Conservation (phyloP, 192 early-diverging fungal genomes). For the Podila clonocystis region DNA sequence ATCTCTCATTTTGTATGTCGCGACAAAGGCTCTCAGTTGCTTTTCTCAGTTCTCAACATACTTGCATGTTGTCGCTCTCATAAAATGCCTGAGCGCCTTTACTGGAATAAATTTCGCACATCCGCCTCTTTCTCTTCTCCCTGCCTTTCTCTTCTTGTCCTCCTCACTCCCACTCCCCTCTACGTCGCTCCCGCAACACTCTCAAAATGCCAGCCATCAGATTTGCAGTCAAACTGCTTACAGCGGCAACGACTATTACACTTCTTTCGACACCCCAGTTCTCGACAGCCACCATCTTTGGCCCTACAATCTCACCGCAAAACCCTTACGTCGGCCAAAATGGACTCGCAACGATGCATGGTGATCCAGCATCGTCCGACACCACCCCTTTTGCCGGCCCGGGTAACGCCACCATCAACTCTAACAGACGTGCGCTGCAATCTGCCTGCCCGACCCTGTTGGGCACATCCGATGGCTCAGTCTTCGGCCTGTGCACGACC, state of each 20-base stretch:
- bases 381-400: constrained; percentile 35
- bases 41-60: neutral
- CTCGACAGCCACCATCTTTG: constrained; percentile 20
- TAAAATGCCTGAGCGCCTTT: constrained; percentile 6
- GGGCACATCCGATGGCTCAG: constrained; percentile 22
- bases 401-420: constrained; percentile 21
- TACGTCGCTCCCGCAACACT: neutral
- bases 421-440: constrained; percentile 19
- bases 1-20: constrained; percentile 14
- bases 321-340: constrained; percentile 25
- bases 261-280: constrained; percentile 16
- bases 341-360: constrained; percentile 32
- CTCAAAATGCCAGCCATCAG: constrained; percentile 20
- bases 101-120: constrained; percentile 15
- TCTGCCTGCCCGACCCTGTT: constrained; percentile 33
- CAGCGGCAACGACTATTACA: constrained; percentile 11
- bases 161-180: constrained; percentile 4
- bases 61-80: constrained; percentile 1
- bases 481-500: constrained; percentile 31
- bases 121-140: neutral
- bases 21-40: neutral
- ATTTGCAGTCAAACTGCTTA: constrained; percentile 12
- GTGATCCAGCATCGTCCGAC: constrained; percentile 30
- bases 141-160: neutral
- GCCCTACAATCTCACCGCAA: constrained; percentile 20